Evolutionary conservation across 2,329 filamentous ascomycete genomes (phyloP).

Genomic region (Arthrobotrys entomopaga): DNA sequence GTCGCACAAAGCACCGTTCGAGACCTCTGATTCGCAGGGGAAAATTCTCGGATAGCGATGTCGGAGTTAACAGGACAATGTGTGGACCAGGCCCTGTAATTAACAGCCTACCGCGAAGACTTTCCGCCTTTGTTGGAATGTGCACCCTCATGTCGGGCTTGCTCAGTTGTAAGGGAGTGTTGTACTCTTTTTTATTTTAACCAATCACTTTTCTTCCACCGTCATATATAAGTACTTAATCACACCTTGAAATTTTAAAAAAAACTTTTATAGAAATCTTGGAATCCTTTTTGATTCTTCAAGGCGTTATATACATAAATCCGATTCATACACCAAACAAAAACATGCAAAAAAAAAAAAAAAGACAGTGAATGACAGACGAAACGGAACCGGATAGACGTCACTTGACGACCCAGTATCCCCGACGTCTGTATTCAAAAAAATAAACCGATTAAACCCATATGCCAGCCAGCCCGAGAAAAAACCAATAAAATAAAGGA

Average conservation of each 20-base stretch:
- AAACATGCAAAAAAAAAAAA: slow-evolving; percentile 4
- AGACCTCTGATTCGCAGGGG: neutral
- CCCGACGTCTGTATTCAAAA: neutral
- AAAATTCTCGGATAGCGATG: too few relatives aligned
- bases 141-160: too few relatives aligned
- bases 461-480: neutral
- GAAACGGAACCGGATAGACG: too few relatives aligned
- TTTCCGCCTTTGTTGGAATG: too few relatives aligned
- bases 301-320: slow-evolving; percentile 21
- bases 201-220: too few relatives aligned
- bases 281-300: slow-evolving; percentile 1
- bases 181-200: too few relatives aligned
- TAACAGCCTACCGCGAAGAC: too few relatives aligned
- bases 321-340: slow-evolving; percentile 5
- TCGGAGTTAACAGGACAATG: too few relatives aligned
- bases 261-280: neutral
- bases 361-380: neutral
- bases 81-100: too few relatives aligned
- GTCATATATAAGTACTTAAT: slow-evolving; percentile 8
- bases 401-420: too few relatives aligned
- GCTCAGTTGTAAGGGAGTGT: too few relatives aligned
- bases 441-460: neutral
- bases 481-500: slow-evolving; percentile 6
- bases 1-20: neutral
- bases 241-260: neutral